Base-by-base conservation (phyloP, 1,284 basidiomycete genomes). In the Puccinia horiana region DNA sequence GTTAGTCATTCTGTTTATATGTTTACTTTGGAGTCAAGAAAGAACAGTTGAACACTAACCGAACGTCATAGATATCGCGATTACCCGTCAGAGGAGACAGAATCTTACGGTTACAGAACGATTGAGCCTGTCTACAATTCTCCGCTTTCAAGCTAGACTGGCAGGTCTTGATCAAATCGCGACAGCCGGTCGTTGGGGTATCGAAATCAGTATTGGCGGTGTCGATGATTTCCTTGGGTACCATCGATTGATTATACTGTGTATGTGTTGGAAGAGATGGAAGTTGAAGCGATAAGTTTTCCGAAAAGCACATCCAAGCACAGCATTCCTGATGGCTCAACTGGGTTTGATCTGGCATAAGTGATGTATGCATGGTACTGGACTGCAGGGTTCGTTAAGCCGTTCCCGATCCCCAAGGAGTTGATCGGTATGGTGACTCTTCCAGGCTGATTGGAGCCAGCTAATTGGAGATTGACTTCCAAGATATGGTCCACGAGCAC, bases 391-490 rank as follows among this genome's bases (percentile, higher is more conserved):
- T 65, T 69, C 23, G 44, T 73, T 12, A 80, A 29, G 11, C 78
- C 78, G 54, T 80, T 80, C 20, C 78, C 78, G 69, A 80, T 80
- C 16, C 78, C 78, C 26, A 80, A 26, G 3, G 69, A 70, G 47
- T 61, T 73, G 44, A 80, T 32, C n/a, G 78, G 78, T 16, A 80
- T 80, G 32, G 56, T n/a, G 26, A 80, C 63, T 44, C 26, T 73
- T 80, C 52, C 69, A n/a, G 75, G 40, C 32, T 29, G 69, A 47
- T 49, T 72, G n/a, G 65, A 40, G 26, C 58, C 18, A n/a, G 49
- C 37, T 12, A 72, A n/a, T 44, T 69, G 26, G 1, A 32, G 2
- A 32, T 80, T 80, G 52, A 80, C 73, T 56, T 63, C 40, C 20
- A 80, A 40, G 44, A 80, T 56, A 23, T 54, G 70, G 54, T 80